A percentile compares a stretch with the other conserved stretches of the same genome.
These are phyloP conservation scores for Peronospora farinosa DNA, from an alignment of 352 stramenopile species.

Conservation along the genomic window DNA sequence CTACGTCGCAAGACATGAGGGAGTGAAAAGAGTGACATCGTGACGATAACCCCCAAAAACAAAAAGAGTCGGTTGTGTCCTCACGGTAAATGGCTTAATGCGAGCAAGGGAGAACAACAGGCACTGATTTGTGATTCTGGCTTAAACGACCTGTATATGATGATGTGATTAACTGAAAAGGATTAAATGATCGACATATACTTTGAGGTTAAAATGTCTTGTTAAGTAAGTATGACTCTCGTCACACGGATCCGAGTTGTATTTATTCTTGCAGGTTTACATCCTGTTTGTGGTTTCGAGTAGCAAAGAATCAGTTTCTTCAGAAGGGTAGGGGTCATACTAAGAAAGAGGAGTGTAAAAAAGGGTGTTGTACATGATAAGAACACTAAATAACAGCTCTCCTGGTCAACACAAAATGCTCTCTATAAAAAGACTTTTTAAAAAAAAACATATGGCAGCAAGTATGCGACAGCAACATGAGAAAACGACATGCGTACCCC, in stretches of 20 bases:
- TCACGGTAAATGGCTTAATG: constrained; percentile 28
- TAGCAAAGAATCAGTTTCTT: constrained; percentile 24
- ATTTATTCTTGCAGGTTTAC: constrained; percentile 8
- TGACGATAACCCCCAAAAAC: too few relatives aligned
- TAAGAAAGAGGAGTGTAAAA: constrained; percentile 1
- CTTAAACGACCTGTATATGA: constrained; percentile 3
- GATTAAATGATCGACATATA: too few relatives aligned
- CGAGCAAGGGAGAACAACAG: not conserved
- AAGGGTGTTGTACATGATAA: not conserved
- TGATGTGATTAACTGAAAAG: not conserved
- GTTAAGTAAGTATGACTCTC: too few relatives aligned
- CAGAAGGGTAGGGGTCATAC: not conserved
- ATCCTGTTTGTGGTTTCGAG: constrained; percentile 5
- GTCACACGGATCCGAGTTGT: not conserved
- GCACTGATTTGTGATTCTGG: too few relatives aligned
- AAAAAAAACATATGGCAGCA: too few relatives aligned
- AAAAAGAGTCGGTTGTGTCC: constrained; percentile 3
- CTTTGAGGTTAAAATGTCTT: too few relatives aligned
- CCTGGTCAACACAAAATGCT: not conserved
- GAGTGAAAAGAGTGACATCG: constrained; percentile 80
- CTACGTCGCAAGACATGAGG: constrained; percentile 59
- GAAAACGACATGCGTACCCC: constrained; percentile 22
- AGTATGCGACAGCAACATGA: constrained; percentile 9
- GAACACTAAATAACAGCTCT: not conserved
- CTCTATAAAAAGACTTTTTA: not conserved